Conservation (phyloP, 148 eudicot species). For the Spergularia marina region DNA sequence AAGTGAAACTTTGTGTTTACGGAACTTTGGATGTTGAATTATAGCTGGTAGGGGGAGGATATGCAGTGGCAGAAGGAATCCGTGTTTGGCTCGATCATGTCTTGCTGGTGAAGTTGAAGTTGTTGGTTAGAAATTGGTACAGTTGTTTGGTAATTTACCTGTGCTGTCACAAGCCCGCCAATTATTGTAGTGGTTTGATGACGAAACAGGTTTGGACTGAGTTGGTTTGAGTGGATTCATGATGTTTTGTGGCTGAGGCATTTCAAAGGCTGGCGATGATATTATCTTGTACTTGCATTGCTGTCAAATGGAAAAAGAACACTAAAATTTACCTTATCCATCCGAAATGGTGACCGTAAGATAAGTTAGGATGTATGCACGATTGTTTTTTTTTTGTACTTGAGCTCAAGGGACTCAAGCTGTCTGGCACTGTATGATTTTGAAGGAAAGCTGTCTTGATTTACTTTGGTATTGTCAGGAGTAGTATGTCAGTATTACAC, state of each 20-base stretch:
- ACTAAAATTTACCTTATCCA: background rate
- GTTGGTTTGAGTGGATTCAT: background rate
- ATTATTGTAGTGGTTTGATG: background rate
- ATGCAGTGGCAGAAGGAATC: background rate
- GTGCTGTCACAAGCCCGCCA: background rate
- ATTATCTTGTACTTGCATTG: background rate
- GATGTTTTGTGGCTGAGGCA: background rate
- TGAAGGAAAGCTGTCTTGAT: conserved; percentile 3
- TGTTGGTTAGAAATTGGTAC: background rate
- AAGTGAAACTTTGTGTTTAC: background rate
- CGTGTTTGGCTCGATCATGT: background rate
- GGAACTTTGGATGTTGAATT: background rate
- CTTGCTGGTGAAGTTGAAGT: background rate
- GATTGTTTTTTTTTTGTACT: background rate
- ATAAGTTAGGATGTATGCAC: background rate
- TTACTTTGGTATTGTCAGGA: background rate
- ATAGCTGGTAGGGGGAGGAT: background rate
- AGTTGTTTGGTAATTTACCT: background rate
- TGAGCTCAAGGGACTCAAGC: background rate
- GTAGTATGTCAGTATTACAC: background rate
- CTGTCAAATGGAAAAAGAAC: background rate
- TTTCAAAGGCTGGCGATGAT: background rate
- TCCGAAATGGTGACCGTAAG: background rate
- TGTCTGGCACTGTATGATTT: background rate
- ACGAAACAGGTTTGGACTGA: conserved; percentile 1